These are phyloP conservation scores for Eucalyptus melliodora DNA, from an alignment of 345 rosid genomes.

Conservation along the genomic window DNA sequence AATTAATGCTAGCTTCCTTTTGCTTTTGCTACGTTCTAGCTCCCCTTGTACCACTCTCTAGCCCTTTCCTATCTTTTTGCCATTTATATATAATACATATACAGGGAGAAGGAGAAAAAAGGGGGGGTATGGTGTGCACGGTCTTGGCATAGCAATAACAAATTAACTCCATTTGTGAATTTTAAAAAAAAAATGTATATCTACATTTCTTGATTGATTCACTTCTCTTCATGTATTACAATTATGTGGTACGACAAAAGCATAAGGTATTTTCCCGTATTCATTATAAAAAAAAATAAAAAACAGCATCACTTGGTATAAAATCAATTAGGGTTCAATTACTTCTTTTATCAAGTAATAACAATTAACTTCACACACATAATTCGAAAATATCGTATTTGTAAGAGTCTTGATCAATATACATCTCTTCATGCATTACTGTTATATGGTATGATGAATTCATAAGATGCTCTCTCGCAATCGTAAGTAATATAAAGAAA, in stretches of 20 bases:
- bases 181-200: not conserved
- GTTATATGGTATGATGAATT: not conserved
- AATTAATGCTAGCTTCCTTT: not conserved
- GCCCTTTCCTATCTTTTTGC: not conserved
- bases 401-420: not conserved
- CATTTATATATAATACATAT: not conserved
- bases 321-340: not conserved
- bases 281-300: not conserved
- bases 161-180: not conserved
- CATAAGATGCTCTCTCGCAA: not conserved
- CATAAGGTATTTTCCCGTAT: not conserved
- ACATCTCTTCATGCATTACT: not conserved
- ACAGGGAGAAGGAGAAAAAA: not conserved
- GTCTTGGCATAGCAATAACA: not conserved
- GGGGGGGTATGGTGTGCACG: not conserved
- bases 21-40: not conserved
- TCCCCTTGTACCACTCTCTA: not conserved
- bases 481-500: not conserved
- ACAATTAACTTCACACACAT: not conserved
- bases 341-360: not conserved
- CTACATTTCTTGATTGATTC: not conserved
- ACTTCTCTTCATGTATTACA: not conserved
- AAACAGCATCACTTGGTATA: fast-evolving
- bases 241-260: not conserved
- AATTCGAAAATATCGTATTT: not conserved